These are phyloP conservation scores for Sicyos edulis DNA, from an alignment of 306 rosid species.

Conservation along the genomic window DNA sequence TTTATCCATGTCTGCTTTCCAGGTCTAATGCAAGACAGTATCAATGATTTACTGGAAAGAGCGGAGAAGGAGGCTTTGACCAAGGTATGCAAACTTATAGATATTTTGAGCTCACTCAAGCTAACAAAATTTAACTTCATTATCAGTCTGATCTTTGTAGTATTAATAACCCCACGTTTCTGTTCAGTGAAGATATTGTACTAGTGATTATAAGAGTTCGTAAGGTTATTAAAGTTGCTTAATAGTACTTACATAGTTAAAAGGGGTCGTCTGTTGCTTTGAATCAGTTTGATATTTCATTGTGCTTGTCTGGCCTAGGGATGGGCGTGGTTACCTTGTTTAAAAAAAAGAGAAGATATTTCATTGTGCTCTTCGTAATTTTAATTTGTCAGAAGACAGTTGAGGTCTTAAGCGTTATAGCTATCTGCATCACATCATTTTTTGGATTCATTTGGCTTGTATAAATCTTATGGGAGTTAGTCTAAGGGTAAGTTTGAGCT, in stretches of 20 bases:
- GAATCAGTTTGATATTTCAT: background rate
- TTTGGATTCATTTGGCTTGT: background rate
- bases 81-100: slow-evolving; percentile 48
- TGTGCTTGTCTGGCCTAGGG: too few species aligned
- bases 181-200: background rate
- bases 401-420: background rate
- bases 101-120: slow-evolving; percentile 18
- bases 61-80: slow-evolving; percentile 72
- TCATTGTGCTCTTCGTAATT: background rate
- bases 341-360: too few species aligned
- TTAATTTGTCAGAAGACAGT: background rate
- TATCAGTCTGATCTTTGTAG: background rate
- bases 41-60: slow-evolving; percentile 50
- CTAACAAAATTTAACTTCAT: background rate
- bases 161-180: background rate
- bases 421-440: background rate
- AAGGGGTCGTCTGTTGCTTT: background rate
- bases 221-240: slow-evolving; percentile 8
- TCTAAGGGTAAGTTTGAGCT: background rate
- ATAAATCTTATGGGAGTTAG: background rate
- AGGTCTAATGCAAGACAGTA: slow-evolving; percentile 65
- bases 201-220: background rate
- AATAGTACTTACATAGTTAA: background rate
- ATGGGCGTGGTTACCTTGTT: too few species aligned
- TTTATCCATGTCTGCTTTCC: slow-evolving; percentile 26